These are phyloP conservation scores for Penicilliopsis zonata DNA, from an alignment of 495 filamentous ascomycete genomes.

Conservation along the genomic window DNA sequence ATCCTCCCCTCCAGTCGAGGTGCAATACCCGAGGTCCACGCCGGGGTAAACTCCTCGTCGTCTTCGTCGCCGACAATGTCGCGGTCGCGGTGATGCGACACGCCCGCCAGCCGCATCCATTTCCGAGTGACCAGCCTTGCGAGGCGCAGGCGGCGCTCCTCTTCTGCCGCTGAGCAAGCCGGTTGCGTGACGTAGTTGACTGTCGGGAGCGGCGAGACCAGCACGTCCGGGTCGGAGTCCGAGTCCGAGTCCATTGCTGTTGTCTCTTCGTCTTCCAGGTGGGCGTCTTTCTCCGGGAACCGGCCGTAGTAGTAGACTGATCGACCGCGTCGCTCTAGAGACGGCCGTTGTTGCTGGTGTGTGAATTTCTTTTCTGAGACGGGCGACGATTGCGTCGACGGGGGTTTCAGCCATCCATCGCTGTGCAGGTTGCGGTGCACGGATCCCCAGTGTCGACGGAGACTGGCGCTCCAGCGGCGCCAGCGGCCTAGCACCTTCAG, in stretches of 20 bases:
- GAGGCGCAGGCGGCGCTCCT: constrained; percentile 29
- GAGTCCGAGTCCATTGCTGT: constrained; percentile 31
- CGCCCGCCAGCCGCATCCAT: constrained; percentile 61
- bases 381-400: constrained; percentile 14
- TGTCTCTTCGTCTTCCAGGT: constrained; percentile 15
- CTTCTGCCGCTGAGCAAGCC: constrained; percentile 24
- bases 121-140: constrained; percentile 52
- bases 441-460: constrained; percentile 48
- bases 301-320: constrained; percentile 28
- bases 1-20: constrained; percentile 72
- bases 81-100: constrained; percentile 26
- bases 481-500: constrained; percentile 68
- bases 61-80: constrained; percentile 32
- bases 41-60: constrained; percentile 43
- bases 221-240: constrained; percentile 30
- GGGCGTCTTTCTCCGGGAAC: constrained; percentile 25
- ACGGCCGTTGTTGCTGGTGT: constrained; percentile 8
- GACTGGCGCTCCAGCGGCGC: constrained; percentile 47
- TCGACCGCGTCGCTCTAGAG: constrained; percentile 13
- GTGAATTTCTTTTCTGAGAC: constrained; percentile 17
- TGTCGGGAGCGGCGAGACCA: constrained; percentile 19
- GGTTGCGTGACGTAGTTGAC: constrained; percentile 31
- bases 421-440: constrained; percentile 44
- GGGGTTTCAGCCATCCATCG: constrained; percentile 24
- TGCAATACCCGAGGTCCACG: constrained; percentile 70